Percentiles rank a stretch among this genome's conserved stretches.
Evolutionary conservation across 257 asterid species (phyloP).

Genomic region (Orobanche coerulescens): DNA sequence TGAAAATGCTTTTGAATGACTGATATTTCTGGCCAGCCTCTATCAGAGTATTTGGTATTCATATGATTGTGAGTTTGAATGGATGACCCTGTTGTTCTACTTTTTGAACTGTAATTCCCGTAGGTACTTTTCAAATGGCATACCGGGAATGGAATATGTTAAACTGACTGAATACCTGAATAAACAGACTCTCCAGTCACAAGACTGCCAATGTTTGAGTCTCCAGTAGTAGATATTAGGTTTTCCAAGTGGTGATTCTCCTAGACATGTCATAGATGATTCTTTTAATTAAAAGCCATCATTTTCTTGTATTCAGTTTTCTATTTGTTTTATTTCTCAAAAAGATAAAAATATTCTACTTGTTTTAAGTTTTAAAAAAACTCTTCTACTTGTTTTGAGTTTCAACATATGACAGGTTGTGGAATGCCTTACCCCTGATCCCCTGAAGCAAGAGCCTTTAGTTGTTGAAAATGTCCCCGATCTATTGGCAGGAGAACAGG

Average conservation of each 20-base stretch:
- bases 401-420: conserved; percentile 55
- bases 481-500: conserved; percentile 97
- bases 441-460: conserved; percentile 81
- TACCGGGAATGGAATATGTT: not conserved
- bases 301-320: conserved; percentile 17
- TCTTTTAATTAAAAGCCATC: conserved; percentile 9
- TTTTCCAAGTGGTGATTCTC: not conserved
- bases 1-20: not conserved
- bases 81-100: too few species aligned
- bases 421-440: conserved; percentile 67
- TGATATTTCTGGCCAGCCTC: not conserved
- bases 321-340: conserved; percentile 12
- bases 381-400: too few species aligned
- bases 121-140: not conserved
- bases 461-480: conserved; percentile 75
- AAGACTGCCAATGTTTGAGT: not conserved
- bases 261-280: not conserved
- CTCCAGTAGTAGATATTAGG: not conserved
- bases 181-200: not conserved
- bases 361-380: too few species aligned
- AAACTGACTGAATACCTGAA: not conserved
- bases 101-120: too few species aligned
- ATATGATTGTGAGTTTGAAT: not conserved
- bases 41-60: not conserved
- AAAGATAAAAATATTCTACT: too few species aligned